A percentile compares a stretch with the other conserved stretches of the same genome.
Evolutionary conservation across 768 basidiomycete species (phyloP).

Genomic region (Hydnomerulius pinastri): DNA sequence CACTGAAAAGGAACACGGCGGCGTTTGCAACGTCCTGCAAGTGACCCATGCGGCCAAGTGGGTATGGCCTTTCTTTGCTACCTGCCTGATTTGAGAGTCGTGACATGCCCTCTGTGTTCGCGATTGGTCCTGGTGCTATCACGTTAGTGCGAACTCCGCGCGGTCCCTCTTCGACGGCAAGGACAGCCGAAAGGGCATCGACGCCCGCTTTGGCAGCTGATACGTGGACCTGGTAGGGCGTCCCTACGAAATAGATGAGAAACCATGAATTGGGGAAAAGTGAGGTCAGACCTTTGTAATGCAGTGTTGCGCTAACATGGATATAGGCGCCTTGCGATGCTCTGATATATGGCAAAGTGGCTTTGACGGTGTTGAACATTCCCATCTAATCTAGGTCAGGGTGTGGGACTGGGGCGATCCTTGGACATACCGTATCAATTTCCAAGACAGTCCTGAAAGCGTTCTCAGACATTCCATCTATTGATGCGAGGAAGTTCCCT

Average conservation of each 20-base stretch:
- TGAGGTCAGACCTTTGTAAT: slow-evolving; percentile 64
- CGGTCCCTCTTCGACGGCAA: slow-evolving; percentile 94
- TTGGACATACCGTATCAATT: slow-evolving; percentile 77
- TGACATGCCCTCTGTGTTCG: slow-evolving; percentile 71
- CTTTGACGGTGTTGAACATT: slow-evolving; percentile 93
- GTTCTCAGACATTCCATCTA: slow-evolving; percentile 81
- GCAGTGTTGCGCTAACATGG: slow-evolving; percentile 87
- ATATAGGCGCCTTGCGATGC: slow-evolving; percentile 79
- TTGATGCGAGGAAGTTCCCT: slow-evolving; percentile 93
- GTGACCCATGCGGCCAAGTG: slow-evolving; percentile 56
- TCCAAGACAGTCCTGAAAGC: slow-evolving; percentile 92
- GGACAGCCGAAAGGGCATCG: slow-evolving; percentile 81
- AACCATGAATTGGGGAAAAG: neutral
- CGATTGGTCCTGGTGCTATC: slow-evolving; percentile 83
- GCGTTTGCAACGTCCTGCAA: slow-evolving; percentile 69
- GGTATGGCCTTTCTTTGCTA: slow-evolving; percentile 5
- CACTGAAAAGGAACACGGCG: slow-evolving; percentile 80
- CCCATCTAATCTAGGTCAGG: slow-evolving; percentile 59
- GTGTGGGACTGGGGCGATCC: neutral
- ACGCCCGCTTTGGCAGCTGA: slow-evolving; percentile 94
- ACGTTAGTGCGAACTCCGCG: slow-evolving; percentile 91
- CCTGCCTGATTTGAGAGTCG: slow-evolving; percentile 43
- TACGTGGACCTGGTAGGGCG: slow-evolving; percentile 89
- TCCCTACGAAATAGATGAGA: slow-evolving; percentile 42
- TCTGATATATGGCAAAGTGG: slow-evolving; percentile 76